A percentile compares a stretch with the other conserved stretches of the same genome.
Conservation (phyloP, 345 rosid genomes). For the Cardiospermum halicacabum region DNA sequence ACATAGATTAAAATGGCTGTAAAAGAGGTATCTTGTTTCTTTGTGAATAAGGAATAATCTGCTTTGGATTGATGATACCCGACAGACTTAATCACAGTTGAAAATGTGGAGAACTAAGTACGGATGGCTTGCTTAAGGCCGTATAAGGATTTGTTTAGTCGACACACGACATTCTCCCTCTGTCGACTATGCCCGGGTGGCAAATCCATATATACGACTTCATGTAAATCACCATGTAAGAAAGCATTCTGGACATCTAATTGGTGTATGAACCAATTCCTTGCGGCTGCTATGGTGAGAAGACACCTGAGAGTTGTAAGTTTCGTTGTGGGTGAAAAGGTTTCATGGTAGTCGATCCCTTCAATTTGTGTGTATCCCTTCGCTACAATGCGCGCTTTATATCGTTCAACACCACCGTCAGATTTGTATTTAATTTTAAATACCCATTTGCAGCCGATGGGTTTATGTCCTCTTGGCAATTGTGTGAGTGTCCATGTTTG, state of each 20-base stretch:
- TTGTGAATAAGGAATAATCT: too few species aligned
- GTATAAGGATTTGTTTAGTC: too few species aligned
- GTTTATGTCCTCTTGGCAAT: not conserved
- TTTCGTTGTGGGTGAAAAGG: not conserved
- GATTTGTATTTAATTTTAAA: not conserved
- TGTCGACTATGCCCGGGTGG: too few species aligned
- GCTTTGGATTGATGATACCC: too few species aligned
- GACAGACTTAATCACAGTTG: too few species aligned
- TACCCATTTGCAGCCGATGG: not conserved
- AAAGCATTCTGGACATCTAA: not conserved
- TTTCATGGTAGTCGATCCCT: not conserved
- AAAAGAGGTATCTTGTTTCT: too few species aligned
- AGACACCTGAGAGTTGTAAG: not conserved
- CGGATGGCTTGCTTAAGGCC: too few species aligned
- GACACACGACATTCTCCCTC: too few species aligned
- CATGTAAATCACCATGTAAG: not conserved
- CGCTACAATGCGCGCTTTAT: not conserved
- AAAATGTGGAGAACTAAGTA: too few species aligned
- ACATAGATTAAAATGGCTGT: too few species aligned
- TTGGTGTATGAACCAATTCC: not conserved
- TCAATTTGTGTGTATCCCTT: not conserved
- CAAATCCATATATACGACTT: not conserved
- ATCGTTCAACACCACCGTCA: not conserved
- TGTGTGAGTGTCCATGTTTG: too few species aligned
- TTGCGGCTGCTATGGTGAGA: not conserved